phyloP scores from a whole-genome alignment of 106 monocot genomes.

The Acorus calamus region DNA sequence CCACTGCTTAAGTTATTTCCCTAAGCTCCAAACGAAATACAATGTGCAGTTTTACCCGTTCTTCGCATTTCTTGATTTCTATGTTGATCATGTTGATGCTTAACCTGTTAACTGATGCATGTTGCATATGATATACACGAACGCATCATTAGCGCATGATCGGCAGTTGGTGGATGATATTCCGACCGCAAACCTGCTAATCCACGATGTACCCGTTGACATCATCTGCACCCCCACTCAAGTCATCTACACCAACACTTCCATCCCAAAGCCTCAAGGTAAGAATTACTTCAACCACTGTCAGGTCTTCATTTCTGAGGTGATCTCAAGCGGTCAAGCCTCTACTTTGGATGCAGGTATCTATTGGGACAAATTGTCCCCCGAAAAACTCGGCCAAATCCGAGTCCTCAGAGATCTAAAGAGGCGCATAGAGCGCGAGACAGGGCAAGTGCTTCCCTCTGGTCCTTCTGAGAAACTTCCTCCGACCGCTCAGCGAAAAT shows the following conservation, averaged over 20 bases:
- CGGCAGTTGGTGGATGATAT: conserved; percentile 88
- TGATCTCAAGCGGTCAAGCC: too few relatives aligned
- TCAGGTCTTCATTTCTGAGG: not conserved
- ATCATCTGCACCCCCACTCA: conserved; percentile 89
- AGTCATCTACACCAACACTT: conserved; percentile 73
- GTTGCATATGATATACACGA: not conserved
- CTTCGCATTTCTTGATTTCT: too few relatives aligned
- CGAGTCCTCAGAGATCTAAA: conserved; percentile 75
- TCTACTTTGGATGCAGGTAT: conserved; percentile 33
- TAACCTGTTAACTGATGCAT: too few relatives aligned
- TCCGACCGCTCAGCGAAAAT: conserved; percentile 51
- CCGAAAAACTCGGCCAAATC: conserved; percentile 77
- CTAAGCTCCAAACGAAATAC: too few relatives aligned
- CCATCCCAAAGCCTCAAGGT: conserved; percentile 91
- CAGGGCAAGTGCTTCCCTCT: conserved; percentile 49
- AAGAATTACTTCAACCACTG: not conserved
- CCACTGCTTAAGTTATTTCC: too few relatives aligned
- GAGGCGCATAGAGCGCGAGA: conserved; percentile 56
- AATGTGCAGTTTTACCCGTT: too few relatives aligned
- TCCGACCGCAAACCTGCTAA: conserved; percentile 61
- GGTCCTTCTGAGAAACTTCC: conserved; percentile 85
- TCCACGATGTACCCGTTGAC: conserved; percentile 87
- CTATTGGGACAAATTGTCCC: conserved; percentile 91
- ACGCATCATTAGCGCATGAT: conserved; percentile 56
- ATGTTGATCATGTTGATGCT: too few relatives aligned